Evolutionary conservation across 495 filamentous ascomycete genomes (phyloP), one percentile per base, ranked within the genome.

Genomic region (Hypomontagnella monticulosa): DNA sequence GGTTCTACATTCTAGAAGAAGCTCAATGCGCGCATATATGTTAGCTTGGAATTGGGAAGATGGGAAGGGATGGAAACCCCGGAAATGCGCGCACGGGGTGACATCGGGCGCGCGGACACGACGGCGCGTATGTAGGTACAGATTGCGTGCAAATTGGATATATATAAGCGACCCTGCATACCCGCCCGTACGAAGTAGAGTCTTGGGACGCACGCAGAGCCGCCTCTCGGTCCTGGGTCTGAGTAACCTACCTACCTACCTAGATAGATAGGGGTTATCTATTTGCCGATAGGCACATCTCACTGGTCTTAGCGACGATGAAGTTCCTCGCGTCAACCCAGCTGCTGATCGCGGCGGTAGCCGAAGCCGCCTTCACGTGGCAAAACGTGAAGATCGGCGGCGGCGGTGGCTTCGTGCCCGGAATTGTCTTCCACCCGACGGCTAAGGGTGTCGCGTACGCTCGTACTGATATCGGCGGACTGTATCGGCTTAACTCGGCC

Each of bases 391-490:
- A 76, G 57, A 77, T 80, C 18, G 80, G 79, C 14, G 82, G 84
- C 10, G 86, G 86, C n/a, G 86, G 85, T 37, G 86, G 86, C 16
- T 89, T 88, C 64, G 77, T 84, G 10, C 81, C 84, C 9, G 79
- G 85, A 15, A 82, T 89, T 40, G 76, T 87, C 11, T 87, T 86
- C 67, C 84, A 87, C 55, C 85, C 84, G 7, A 83, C 75, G 18
- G 73, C 71, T 9, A 83, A 83, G 57, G 84, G 84, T 6, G 72
- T 89, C 12, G 85, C 84, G 0, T 89, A 89, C 65, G 83, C 83
- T 33, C 77, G 87, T 19, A 86, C 85, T 2, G 87, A 89, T 61
- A 88, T 89, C 66, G 86, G 87, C 6, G 85, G 87, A 18, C 74
- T 84, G 14, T 89, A 89, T 69, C 76, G 80, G 44, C 75, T 87